Base-by-base conservation (phyloP, 2,329 filamentous ascomycete genomes). In the Penicillium sp. region DNA sequence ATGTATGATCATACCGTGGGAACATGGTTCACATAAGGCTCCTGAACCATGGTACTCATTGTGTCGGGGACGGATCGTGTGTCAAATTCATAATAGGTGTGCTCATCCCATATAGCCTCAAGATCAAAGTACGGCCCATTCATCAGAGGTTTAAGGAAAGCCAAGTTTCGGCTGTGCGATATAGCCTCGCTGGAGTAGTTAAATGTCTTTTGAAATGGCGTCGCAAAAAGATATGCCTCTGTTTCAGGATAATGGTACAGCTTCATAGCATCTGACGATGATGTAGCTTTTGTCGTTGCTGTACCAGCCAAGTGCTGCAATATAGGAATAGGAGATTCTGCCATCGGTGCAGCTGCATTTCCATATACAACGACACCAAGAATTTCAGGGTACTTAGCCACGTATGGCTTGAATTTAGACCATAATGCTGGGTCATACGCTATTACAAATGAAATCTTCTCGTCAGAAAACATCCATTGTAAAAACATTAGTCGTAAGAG, bases 21-120 rank as follows among this genome's bases (percentile, higher is more conserved):
- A 2, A 91, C 77, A 65, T 91, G 87, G 65, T 91, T 91, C 1
- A 91, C 88, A 64, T 91, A 91, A 1, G 88, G 88, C 67, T 90
- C 84, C 48, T 85, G 79, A 1, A 91, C 87, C 88, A 92, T 91
- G 0, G 88, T 91, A n/a, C 78, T 79, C 88, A 92, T 91, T 0
- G 88, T 91, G 61, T 84, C 81, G 60, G 83, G 83, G 0, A 90
- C 87, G 2, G 82, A 83, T 14, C 87, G 80, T 52, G 85, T 83
- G 1, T 71, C 83, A 66, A 92, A 92, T 66, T 91, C 87, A 63
- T 81, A 87, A 46, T 80, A 79, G 0, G 86, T 88, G 67, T 92
- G 88, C 70, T 91, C 87, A 7, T 91, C 87, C 89, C 89, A 92
- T 48, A 91, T 85, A 1, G 80, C 80, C 66, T 91, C 89, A 7